Evolutionary conservation across 768 basidiomycete species (phyloP).

Genomic region (Sporobolomyces phaffii): DNA sequence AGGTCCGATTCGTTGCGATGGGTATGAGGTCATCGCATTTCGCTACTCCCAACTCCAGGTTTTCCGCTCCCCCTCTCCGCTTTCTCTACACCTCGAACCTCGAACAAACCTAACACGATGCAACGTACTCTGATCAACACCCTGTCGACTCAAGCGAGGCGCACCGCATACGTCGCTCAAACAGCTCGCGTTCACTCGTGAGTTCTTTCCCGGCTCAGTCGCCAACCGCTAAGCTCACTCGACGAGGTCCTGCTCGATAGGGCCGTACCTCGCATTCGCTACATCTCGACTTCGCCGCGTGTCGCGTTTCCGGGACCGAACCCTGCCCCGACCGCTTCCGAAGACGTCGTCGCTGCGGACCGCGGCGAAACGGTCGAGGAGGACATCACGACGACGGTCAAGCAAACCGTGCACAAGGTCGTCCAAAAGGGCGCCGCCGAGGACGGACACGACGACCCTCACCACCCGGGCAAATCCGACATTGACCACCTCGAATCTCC

Average conservation of each 20-base stretch:
- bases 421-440: neutral
- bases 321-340: conserved; percentile 13
- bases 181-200: neutral
- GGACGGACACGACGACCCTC: neutral
- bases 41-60: no score
- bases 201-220: neutral
- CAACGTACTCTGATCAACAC: conserved; percentile 14
- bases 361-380: neutral
- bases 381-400: neutral
- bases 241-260: no score
- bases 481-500: conserved; percentile 31
- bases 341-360: conserved; percentile 7
- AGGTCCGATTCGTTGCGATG: no score
- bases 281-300: neutral
- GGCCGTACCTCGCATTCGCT: neutral
- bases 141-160: conserved; percentile 1
- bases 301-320: neutral
- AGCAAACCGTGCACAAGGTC: neutral
- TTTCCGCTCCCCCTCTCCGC: neutral
- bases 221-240: no score
- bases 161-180: neutral
- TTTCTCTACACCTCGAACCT: neutral
- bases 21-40: no score
- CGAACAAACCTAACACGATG: no score
- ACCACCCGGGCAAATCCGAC: conserved; percentile 21